Evolutionary conservation across 2,329 filamentous ascomycete genomes (phyloP).

Genomic region (Microascus cirrosus): DNA sequence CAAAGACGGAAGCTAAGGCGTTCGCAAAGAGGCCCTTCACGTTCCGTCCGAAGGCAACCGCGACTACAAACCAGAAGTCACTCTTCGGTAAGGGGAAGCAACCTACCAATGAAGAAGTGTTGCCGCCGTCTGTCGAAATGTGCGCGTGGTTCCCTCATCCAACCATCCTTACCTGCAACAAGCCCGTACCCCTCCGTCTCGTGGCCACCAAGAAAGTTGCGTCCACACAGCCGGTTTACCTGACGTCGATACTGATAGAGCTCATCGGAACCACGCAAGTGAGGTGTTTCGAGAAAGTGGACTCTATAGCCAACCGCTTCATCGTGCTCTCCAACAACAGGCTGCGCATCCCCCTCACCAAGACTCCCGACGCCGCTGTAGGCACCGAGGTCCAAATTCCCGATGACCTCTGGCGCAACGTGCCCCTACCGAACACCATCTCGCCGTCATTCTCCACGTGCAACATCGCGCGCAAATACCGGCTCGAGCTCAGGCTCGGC

Average conservation of each 20-base stretch:
- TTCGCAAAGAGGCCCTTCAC: constrained; percentile 66
- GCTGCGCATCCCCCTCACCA: constrained; percentile 60
- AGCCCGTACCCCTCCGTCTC: constrained; percentile 70
- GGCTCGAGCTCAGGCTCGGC: constrained; percentile 72
- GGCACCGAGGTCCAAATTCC: constrained; percentile 62
- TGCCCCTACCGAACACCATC: constrained; percentile 71
- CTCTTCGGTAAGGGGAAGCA: constrained; percentile 39
- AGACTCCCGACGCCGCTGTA: constrained; percentile 37
- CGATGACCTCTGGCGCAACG: constrained; percentile 58
- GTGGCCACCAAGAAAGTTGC: constrained; percentile 66
- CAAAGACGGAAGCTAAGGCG: constrained; percentile 59
- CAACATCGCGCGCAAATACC: constrained; percentile 73
- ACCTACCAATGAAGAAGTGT: constrained; percentile 6
- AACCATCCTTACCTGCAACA: constrained; percentile 78
- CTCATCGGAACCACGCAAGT: constrained; percentile 72
- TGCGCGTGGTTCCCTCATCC: constrained; percentile 76
- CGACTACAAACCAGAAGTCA: constrained; percentile 26
- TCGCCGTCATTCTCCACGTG: constrained; percentile 82
- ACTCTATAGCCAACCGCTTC: constrained; percentile 64
- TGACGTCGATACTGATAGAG: constrained; percentile 72
- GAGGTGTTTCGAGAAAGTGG: constrained; percentile 61
- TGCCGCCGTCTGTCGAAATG: constrained; percentile 61
- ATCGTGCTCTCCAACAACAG: constrained; percentile 62
- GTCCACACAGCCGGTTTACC: constrained; percentile 57
- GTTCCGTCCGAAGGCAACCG: constrained; percentile 33